Evolutionary conservation across 768 basidiomycete species (phyloP).

Genomic region (Pulveroboletus sp.): DNA sequence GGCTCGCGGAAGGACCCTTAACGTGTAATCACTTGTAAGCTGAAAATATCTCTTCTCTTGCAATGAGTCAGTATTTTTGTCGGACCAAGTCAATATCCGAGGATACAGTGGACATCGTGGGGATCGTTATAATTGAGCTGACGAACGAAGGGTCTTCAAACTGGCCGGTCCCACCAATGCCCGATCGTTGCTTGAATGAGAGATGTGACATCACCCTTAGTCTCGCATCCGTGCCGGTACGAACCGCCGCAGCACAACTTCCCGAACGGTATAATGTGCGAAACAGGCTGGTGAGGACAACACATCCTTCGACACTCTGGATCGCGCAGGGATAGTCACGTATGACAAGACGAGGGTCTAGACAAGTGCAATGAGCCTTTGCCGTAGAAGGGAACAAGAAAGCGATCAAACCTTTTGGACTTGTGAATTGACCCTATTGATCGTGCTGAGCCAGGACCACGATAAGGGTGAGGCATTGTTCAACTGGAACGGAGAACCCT

Average conservation of each 20-base stretch:
- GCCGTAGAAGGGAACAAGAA: not conserved
- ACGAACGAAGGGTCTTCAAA: not conserved
- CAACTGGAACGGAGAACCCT: conserved; percentile 57
- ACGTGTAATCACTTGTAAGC: conserved; percentile 19
- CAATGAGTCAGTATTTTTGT: not conserved
- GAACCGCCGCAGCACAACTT: conserved; percentile 81
- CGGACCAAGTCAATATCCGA: not conserved
- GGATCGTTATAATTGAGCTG: not conserved
- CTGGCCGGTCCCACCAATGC: no score
- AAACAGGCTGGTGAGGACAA: conserved; percentile 73
- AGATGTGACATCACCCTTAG: no score
- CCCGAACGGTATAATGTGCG: conserved; percentile 72
- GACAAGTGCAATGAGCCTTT: not conserved
- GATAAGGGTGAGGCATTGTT: conserved; percentile 69
- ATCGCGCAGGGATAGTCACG: conserved; percentile 84
- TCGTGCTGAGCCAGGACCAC: conserved; percentile 96
- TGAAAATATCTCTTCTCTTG: conserved; percentile 4
- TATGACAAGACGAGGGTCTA: conserved; percentile 90
- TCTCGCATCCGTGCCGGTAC: conserved; percentile 92
- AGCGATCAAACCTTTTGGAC: conserved; percentile 85
- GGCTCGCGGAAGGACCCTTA: not conserved
- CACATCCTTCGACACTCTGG: conserved; percentile 46
- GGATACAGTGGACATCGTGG: no score
- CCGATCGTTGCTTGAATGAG: not conserved
- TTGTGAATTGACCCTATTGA: conserved; percentile 94